A percentile compares a stretch with the other conserved stretches of the same genome.
Conservation (phyloP, 2,329 filamentous ascomycete species). For the Monosporascus cannonballus region DNA sequence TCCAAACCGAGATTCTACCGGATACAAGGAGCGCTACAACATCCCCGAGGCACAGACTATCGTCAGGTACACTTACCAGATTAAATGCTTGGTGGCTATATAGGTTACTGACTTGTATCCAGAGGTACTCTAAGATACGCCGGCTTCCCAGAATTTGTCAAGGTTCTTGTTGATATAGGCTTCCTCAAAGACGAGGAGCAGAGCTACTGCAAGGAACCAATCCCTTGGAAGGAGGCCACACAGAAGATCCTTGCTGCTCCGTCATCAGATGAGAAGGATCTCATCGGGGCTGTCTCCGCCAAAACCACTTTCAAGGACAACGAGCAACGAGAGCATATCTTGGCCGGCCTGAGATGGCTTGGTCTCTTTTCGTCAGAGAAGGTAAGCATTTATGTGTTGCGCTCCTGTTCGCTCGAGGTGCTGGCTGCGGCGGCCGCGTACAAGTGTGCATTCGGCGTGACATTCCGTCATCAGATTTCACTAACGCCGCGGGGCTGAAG, state of each 20-base stretch:
- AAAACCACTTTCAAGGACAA: slow-evolving; percentile 67
- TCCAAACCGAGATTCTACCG: slow-evolving; percentile 84
- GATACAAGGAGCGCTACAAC: slow-evolving; percentile 72
- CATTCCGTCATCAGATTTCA: neutral
- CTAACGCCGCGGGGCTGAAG: slow-evolving; percentile 1
- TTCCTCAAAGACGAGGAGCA: slow-evolving; percentile 72
- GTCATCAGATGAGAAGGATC: slow-evolving; percentile 61
- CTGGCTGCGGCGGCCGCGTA: slow-evolving; percentile 39
- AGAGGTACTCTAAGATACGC: slow-evolving; percentile 74
- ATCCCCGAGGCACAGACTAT: slow-evolving; percentile 90
- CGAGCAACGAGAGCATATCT: slow-evolving; percentile 63
- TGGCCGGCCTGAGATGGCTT: slow-evolving; percentile 69
- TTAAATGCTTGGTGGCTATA: neutral
- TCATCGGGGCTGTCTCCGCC: slow-evolving; percentile 65
- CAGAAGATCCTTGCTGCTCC: slow-evolving; percentile 66
- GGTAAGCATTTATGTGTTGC: slow-evolving; percentile 21
- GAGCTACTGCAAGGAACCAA: slow-evolving; percentile 58
- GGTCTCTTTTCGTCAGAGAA: slow-evolving; percentile 25
- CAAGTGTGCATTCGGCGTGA: slow-evolving; percentile 2
- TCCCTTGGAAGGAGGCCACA: slow-evolving; percentile 81
- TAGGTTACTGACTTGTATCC: slow-evolving; percentile 1
- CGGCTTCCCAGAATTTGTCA: slow-evolving; percentile 88
- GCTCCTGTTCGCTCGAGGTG: slow-evolving; percentile 54
- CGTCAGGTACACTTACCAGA: slow-evolving; percentile 42
- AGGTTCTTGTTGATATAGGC: slow-evolving; percentile 79